Conservation (phyloP, 2,329 filamentous ascomycete genomes). For the Colletotrichum acutatum region DNA sequence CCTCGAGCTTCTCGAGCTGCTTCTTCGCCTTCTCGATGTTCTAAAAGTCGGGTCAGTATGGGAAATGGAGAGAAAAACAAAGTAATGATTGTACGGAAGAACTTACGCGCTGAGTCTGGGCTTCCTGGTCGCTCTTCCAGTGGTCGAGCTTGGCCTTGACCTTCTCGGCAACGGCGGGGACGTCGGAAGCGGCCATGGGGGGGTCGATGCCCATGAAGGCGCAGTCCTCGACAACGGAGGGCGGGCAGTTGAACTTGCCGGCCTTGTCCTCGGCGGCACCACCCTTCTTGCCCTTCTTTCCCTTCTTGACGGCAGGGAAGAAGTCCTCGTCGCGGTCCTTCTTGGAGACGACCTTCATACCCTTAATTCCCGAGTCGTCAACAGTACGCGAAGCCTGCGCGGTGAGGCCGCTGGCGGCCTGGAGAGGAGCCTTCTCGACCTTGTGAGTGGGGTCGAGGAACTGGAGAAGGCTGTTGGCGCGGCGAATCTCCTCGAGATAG, state of each 20-base stretch:
- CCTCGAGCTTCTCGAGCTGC: constrained; percentile 91
- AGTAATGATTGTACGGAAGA: neutral
- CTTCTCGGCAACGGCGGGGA: constrained; percentile 84
- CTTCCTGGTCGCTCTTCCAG: constrained; percentile 92
- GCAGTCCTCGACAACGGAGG: constrained; percentile 92
- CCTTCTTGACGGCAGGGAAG: constrained; percentile 83
- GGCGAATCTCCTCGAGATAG: constrained; percentile 92
- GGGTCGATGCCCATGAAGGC: constrained; percentile 86
- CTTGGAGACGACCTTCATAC: constrained; percentile 85
- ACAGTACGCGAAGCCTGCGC: constrained; percentile 86
- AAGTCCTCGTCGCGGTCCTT: constrained; percentile 90
- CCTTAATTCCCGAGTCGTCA: constrained; percentile 86
- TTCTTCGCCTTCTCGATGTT: constrained; percentile 97
- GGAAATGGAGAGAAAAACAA: neutral
- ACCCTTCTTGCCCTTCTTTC: constrained; percentile 87
- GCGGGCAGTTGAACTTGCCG: constrained; percentile 79
- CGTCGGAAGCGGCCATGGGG: constrained; percentile 86
- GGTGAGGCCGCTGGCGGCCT: constrained; percentile 77
- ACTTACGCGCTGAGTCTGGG: constrained; percentile 89
- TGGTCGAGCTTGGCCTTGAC: constrained; percentile 89
- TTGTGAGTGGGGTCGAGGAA: constrained; percentile 84
- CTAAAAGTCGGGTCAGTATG: constrained; percentile 59
- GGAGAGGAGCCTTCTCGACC: constrained; percentile 74
- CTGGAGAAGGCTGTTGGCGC: constrained; percentile 85
- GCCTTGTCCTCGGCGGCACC: constrained; percentile 59